Base-by-base conservation (phyloP, 1,139 yeast genomes). In the Hansenula anomala region DNA sequence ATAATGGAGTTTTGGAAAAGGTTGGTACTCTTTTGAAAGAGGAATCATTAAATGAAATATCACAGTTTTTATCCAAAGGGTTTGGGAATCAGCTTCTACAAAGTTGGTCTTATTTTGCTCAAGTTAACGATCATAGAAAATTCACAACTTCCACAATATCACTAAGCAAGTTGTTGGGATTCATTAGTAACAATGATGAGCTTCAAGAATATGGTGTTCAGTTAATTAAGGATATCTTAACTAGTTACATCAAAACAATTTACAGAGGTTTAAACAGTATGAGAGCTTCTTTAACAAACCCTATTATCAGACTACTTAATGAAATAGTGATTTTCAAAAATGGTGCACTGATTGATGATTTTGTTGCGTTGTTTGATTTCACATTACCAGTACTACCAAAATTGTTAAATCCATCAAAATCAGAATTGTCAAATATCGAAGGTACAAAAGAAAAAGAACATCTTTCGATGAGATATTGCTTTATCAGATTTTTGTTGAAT, bases 281-380 rank as follows among this genome's bases (percentile, higher is more conserved):
- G 48, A 73, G 80, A 46, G 77, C 84, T 0, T 66, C 75, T 1
- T 63, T 78, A 11, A 77, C 92, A 1, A 78, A 74, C 40, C 83
- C 95, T 0, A 71, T 75, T 1, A 55, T 88, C 23, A 59, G 72
- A 32, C 53, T 89, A 15, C 59, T 90, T 49, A 66, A 65, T 20
- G 71, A 74, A 38, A 65, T 85, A 23, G 66, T 78, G 13, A 50
- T 58, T 1, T 83, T 69, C 52, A 66, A 69, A 36, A 63, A 71
- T 13, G 79, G 82, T 1, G 56, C 66, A 3, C 58, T 74, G 37
- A 63, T 78, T 1, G 81, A 76, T 40, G 80, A 76, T 18, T 71
- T 89, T 28, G 58, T 80, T 34, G 75, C 81, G 24, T 59, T 71
- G 25, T 82, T 90, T 55, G 96, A 90, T 61, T 67, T 88, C 39